These are phyloP conservation scores for Trichoderma harzianum DNA, from an alignment of 2,329 filamentous ascomycete species.

Conservation along the genomic window DNA sequence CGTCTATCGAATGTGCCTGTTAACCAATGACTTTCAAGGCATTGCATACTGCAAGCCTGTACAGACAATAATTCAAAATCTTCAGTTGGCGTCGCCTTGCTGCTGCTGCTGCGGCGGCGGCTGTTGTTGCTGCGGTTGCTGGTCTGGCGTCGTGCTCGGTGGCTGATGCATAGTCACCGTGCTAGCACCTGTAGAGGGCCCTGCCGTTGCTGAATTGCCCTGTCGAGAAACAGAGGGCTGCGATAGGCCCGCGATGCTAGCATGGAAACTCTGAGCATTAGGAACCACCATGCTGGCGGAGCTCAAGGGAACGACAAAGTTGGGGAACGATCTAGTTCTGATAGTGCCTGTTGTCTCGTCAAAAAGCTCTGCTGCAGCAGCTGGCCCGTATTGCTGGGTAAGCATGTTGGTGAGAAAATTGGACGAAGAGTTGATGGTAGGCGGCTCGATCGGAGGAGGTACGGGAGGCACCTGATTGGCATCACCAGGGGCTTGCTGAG, in stretches of 20 bases:
- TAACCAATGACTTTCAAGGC: neutral
- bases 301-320: constrained; percentile 24
- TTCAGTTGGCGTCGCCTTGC: constrained; percentile 17
- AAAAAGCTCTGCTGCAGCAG: constrained; percentile 23
- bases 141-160: constrained; percentile 18
- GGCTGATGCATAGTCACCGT: constrained; percentile 36
- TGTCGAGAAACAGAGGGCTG: constrained; percentile 23
- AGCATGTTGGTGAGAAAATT: constrained; percentile 5
- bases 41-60: neutral
- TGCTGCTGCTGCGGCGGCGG: constrained; percentile 16
- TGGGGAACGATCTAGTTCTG: constrained; percentile 10
- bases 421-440: neutral
- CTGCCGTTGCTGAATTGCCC: constrained; percentile 27
- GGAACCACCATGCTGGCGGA: constrained; percentile 18
- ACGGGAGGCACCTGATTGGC: constrained; percentile 27
- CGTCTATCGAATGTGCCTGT: neutral
- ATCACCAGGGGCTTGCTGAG: constrained; percentile 2
- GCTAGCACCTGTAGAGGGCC: constrained; percentile 32
- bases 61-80: neutral
- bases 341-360: neutral
- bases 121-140: constrained; percentile 22
- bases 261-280: constrained; percentile 20
- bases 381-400: constrained; percentile 21
- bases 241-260: constrained; percentile 31
- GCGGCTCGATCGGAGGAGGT: constrained; percentile 25